Evolutionary conservation across 169 alveolate species (phyloP).

Genomic region (Plasmodium chabaudi): DNA sequence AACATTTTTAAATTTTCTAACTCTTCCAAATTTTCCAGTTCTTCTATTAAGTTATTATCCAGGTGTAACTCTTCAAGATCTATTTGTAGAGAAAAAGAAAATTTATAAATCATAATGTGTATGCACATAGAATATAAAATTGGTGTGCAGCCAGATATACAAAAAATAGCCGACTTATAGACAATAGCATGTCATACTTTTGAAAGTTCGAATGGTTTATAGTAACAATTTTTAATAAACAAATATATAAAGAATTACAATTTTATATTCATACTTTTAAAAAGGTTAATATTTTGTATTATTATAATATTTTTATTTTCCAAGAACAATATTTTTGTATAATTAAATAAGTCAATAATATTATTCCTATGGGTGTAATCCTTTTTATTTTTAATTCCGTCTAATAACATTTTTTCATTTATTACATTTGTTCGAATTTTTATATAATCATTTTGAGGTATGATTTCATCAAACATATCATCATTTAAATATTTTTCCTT

Average conservation of each 20-base stretch:
- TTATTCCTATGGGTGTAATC: not conserved
- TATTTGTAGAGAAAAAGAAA: not conserved
- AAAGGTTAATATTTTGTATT: conserved; percentile 58
- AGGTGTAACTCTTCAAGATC: conserved; percentile 56
- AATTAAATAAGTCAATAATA: conserved; percentile 27
- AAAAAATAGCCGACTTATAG: no score
- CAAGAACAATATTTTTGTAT: conserved; percentile 20
- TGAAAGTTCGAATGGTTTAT: no score
- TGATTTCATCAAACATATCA: conserved; percentile 20
- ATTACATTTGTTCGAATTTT: conserved; percentile 41
- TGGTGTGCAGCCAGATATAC: no score
- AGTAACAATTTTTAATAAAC: no score
- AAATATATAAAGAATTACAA: no score
- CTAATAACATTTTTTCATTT: conserved; percentile 64
- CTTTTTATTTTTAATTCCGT: conserved; percentile 10
- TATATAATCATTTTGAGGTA: conserved; percentile 49
- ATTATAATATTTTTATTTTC: conserved; percentile 48
- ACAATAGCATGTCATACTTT: no score
- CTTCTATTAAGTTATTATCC: conserved; percentile 64
- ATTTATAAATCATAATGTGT: no score
- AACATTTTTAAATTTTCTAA: conserved; percentile 21
- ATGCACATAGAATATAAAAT: no score
- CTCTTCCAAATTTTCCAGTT: conserved; percentile 46
- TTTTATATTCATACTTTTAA: conserved; percentile 22
- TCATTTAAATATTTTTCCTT: conserved; percentile 29